A percentile compares a stretch with the other conserved stretches of the same genome.
Conservation (phyloP, 2,329 filamentous ascomycete species). For the Rhinocladiella similis region DNA sequence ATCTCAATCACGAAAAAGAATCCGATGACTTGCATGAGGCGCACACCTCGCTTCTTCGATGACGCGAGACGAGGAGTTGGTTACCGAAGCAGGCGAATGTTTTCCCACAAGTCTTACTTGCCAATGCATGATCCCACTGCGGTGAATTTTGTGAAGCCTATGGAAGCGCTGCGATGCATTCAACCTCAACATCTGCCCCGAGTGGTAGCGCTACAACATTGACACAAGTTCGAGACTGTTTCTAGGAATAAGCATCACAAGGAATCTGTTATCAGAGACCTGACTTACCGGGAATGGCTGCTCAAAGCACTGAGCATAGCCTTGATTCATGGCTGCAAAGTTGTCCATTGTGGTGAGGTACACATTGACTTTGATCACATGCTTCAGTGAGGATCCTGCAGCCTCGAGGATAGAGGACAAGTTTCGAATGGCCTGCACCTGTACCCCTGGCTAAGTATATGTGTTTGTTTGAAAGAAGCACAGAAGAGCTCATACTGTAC, state of each 20-base stretch:
- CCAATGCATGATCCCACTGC: neutral
- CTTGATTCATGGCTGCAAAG: slow-evolving; percentile 20
- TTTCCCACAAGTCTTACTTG: no score
- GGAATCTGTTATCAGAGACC: no score
- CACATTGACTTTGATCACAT: slow-evolving; percentile 23
- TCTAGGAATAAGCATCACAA: neutral
- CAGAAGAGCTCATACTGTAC: slow-evolving; percentile 11
- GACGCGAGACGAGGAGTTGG: no score
- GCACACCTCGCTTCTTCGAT: no score
- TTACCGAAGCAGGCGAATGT: no score
- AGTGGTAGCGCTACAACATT: neutral
- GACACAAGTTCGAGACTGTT: slow-evolving; percentile 1
- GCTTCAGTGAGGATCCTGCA: slow-evolving; percentile 9
- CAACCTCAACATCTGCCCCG: neutral
- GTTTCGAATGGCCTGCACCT: slow-evolving; percentile 11
- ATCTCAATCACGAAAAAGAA: no score
- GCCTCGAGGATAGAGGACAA: slow-evolving; percentile 11
- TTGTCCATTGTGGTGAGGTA: slow-evolving; percentile 19
- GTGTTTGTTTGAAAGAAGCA: neutral
- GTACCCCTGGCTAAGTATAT: neutral
- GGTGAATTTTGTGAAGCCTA: neutral
- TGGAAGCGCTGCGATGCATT: neutral
- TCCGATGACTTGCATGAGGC: no score
- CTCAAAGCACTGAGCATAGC: slow-evolving; percentile 8
- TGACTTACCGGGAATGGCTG: slow-evolving; percentile 1